Evolutionary conservation across 331 rosid genomes (phyloP).

Genomic region (Quercus lobata): DNA sequence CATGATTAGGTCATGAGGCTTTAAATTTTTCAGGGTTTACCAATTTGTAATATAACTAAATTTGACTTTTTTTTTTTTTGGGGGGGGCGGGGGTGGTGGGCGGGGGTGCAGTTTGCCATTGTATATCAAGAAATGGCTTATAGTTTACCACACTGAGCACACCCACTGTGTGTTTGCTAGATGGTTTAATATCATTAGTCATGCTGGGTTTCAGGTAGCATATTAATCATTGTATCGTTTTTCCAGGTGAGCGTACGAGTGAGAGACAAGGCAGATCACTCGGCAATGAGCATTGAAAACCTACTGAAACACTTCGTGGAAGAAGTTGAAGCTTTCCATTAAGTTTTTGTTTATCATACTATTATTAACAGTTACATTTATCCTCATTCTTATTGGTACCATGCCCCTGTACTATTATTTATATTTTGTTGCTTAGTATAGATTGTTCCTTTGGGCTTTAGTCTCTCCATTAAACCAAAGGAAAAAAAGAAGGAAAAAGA

Average conservation of each 20-base stretch:
- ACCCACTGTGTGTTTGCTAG: no score
- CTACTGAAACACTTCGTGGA: slow-evolving; percentile 62
- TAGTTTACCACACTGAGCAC: no score
- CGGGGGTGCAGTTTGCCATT: no score
- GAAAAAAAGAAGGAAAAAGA: no score
- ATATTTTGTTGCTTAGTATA: neutral
- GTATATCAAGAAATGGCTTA: no score
- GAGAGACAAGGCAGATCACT: slow-evolving; percentile 64
- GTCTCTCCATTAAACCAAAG: neutral
- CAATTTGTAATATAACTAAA: no score
- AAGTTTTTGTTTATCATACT: slow-evolving; percentile 1
- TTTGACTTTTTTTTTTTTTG: no score
- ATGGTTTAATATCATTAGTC: neutral
- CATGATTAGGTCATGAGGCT: neutral
- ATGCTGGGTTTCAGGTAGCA: neutral
- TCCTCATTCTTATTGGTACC: neutral
- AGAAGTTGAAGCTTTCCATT: slow-evolving; percentile 62
- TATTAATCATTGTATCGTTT: slow-evolving; percentile 23
- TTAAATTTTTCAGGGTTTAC: neutral
- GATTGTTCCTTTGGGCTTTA: neutral
- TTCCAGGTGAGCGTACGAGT: slow-evolving; percentile 91
- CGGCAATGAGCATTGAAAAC: slow-evolving; percentile 57
- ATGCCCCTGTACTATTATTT: neutral
- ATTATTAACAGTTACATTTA: neutral
- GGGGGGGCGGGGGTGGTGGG: no score